phyloP scores from a whole-genome alignment of 2,329 filamentous ascomycete species.

The Neofusicoccum laricinum region DNA sequence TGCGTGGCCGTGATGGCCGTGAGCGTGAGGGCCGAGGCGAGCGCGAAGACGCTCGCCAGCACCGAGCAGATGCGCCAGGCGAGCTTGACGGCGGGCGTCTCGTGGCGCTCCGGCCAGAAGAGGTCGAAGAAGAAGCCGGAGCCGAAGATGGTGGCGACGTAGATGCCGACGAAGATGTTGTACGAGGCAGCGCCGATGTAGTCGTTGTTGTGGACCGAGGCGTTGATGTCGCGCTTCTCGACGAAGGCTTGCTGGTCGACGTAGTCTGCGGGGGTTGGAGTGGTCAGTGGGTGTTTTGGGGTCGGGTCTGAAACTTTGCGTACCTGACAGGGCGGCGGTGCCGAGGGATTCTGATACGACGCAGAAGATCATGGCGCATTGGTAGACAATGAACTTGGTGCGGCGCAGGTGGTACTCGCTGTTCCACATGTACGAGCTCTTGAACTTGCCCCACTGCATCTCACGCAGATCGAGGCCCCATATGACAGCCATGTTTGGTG shows the following conservation, averaged over 20 bases:
- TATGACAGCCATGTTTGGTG: conserved; percentile 45
- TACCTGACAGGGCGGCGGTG: conserved; percentile 55
- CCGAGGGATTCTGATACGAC: conserved; percentile 57
- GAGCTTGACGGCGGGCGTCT: conserved; percentile 48
- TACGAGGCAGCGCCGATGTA: conserved; percentile 55
- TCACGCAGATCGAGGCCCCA: conserved; percentile 58
- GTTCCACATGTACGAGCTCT: conserved; percentile 57
- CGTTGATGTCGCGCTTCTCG: conserved; percentile 36
- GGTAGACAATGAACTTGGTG: conserved; percentile 60
- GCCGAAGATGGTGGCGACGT: conserved; percentile 57
- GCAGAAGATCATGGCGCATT: conserved; percentile 57
- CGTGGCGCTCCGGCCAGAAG: conserved; percentile 57
- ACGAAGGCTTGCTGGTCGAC: conserved; percentile 53
- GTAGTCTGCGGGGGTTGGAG: conserved; percentile 43
- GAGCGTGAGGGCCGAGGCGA: conserved; percentile 49
- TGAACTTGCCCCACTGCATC: conserved; percentile 59
- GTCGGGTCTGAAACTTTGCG: conserved; percentile 8
- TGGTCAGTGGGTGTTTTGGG: neutral
- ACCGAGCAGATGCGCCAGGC: conserved; percentile 55
- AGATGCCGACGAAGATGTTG: conserved; percentile 59
- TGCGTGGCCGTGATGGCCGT: conserved; percentile 51
- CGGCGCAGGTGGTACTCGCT: conserved; percentile 53
- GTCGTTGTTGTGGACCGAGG: conserved; percentile 53
- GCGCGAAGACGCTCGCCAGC: conserved; percentile 46
- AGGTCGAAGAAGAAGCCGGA: conserved; percentile 61